phyloP scores from a whole-genome alignment of 768 basidiomycete species.

The Mycena polygramma region DNA sequence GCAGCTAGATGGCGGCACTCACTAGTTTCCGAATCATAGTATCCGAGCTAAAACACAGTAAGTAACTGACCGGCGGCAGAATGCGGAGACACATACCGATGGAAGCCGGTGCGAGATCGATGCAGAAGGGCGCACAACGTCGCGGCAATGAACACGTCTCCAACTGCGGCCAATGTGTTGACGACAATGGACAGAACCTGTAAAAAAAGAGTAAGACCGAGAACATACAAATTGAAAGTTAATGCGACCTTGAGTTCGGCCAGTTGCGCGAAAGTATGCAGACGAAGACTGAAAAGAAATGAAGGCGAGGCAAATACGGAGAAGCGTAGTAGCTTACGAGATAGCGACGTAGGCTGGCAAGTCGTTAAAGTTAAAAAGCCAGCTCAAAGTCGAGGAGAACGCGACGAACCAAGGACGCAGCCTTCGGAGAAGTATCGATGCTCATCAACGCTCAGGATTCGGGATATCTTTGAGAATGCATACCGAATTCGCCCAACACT shows the following conservation, averaged over 20 bases:
- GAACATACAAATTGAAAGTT: not conserved
- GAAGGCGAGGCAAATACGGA: not conserved
- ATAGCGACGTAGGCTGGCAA: conserved; percentile 50
- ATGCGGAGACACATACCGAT: conserved; percentile 45
- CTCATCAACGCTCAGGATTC: not conserved
- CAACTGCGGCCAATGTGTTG: conserved; percentile 60
- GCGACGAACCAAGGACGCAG: conserved; percentile 41
- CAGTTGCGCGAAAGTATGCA: conserved; percentile 52
- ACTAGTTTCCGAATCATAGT: conserved; percentile 62
- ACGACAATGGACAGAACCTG: conserved; percentile 57
- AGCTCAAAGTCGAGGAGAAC: not conserved
- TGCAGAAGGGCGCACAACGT: conserved; percentile 57
- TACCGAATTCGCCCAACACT: conserved; percentile 58
- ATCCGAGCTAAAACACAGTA: conserved; percentile 53
- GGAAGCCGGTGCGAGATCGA: conserved; percentile 63
- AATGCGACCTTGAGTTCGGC: conserved; percentile 49
- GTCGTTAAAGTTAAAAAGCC: conserved; percentile 24
- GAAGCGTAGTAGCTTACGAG: conserved; percentile 46
- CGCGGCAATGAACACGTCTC: conserved; percentile 62
- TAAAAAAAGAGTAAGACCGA: not conserved
- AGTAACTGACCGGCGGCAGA: not conserved
- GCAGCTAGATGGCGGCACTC: conserved; percentile 24
- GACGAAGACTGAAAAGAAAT: conserved; percentile 42
- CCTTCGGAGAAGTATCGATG: conserved; percentile 33
- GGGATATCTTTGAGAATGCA: not conserved